A percentile compares a stretch with the other conserved stretches of the same genome.
phyloP scores from a whole-genome alignment of 768 basidiomycete genomes.

The Leccinum rimulosum region DNA sequence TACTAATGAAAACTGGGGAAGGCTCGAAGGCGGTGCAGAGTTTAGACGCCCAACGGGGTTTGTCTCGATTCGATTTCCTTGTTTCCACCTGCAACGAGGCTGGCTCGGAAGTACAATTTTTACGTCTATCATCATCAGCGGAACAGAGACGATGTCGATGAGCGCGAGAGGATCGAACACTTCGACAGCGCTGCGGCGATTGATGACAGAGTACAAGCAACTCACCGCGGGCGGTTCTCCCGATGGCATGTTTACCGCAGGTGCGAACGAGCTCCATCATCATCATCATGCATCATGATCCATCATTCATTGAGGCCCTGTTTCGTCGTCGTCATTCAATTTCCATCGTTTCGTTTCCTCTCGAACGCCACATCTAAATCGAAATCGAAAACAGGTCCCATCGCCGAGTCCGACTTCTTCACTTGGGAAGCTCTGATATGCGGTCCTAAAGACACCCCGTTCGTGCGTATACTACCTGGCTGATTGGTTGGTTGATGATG shows the following conservation, averaged over 20 bases:
- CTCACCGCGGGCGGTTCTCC: constrained; percentile 78
- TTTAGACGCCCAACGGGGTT: not conserved
- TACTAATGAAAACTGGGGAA: not conserved
- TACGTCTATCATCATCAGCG: not conserved
- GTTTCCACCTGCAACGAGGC: not conserved
- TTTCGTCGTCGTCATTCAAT: not conserved
- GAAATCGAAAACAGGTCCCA: constrained; percentile 54
- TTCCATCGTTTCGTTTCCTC: not conserved
- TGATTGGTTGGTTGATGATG: not conserved
- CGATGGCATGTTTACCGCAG: constrained; percentile 96
- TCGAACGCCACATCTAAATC: not conserved
- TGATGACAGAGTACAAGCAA: constrained; percentile 94
- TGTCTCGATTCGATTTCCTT: not conserved
- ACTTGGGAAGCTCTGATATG: constrained; percentile 94
- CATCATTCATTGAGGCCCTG: not conserved
- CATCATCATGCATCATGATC: no score
- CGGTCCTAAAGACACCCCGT: constrained; percentile 93
- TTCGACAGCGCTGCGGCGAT: constrained; percentile 74
- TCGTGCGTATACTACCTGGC: constrained; percentile 48
- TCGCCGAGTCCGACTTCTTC: constrained; percentile 92
- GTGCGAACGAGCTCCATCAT: constrained; percentile 29
- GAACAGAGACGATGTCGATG: constrained; percentile 35
- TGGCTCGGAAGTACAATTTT: not conserved
- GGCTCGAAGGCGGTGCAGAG: not conserved
- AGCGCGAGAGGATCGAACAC: constrained; percentile 51